Evolutionary conservation across 1,284 basidiomycete genomes (phyloP), one percentile per base, ranked within the genome.

Genomic region (Papiliotrema nemorosa): DNA sequence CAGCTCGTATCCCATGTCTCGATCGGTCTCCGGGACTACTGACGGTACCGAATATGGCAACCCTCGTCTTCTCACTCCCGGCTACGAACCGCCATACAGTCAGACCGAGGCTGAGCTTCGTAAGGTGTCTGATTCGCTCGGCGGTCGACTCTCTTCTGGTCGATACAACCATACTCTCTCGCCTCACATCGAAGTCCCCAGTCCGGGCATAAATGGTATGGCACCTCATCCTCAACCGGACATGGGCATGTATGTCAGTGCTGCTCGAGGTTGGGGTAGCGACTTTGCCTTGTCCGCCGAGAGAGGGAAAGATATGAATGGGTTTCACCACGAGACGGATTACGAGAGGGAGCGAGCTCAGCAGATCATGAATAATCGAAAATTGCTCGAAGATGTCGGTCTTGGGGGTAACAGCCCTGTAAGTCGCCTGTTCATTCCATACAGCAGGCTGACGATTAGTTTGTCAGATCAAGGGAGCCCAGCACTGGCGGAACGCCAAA

Each of bases 331-430:
- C 18, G 63, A 60, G 20, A 67, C 56, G 16, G 68, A 69, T 7
- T 72, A 72, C 40, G 70, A 72, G 55, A 46, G 64, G 26, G 66
- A 70, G 52, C 46, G 70, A 25, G 49, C 57, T 43, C 54, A 53
- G 37, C 62, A 66, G 31, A 73, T 73, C 44, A 51, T 58, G 56
- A 54, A 56, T 16, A 73, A 73, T 43, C 57, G 57, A 44, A 64
- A 67, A 53, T 40, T 71, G 44, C 44, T 73, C 38, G 63, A 65
- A 34, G 62, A 63, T 37, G 53, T 73, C 16, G 70, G 70, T 4
- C 47, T 73, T 2, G 60, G 60, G 26, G 56, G 55, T 16, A 47
- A 44, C 9, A 36, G 36, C 39, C 39, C 49, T 16, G 62, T 62
- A 45, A 47, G 63, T 63, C 2, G 18, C 3, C n/a, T 24, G 22